A percentile compares a stretch with the other conserved stretches of the same genome.
These are phyloP conservation scores for Trametes cingulata DNA, from an alignment of 768 basidiomycete species.

Conservation along the genomic window DNA sequence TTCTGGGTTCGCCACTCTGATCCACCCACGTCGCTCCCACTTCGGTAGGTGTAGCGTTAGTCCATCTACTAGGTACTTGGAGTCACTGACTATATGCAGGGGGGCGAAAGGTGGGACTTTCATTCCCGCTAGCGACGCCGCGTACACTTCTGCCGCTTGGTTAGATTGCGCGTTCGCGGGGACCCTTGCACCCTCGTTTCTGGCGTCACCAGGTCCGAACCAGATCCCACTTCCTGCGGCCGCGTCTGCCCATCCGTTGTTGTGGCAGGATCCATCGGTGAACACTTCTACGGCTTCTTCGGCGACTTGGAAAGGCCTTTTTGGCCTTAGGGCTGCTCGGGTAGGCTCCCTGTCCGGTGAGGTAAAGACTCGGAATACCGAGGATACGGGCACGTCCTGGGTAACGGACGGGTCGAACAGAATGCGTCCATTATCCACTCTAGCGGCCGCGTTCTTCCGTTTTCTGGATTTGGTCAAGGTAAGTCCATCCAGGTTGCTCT, in stretches of 20 bases:
- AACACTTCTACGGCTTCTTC: not conserved
- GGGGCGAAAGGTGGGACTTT: not conserved
- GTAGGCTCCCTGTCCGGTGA: too few species aligned
- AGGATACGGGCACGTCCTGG: not conserved
- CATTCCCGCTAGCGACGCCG: conserved; percentile 5
- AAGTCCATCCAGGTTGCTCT: not conserved
- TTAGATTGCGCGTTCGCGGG: not conserved
- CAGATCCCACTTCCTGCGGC: not conserved
- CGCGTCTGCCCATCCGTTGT: not conserved
- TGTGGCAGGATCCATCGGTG: not conserved
- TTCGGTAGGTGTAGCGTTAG: conserved; percentile 22
- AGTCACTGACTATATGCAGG: too few species aligned
- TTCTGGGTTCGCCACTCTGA: not conserved
- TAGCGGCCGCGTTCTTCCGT: not conserved
- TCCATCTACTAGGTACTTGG: conserved; percentile 15
- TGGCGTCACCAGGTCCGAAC: not conserved
- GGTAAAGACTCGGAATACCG: not conserved
- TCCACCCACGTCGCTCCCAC: conserved; percentile 14
- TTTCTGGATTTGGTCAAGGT: not conserved
- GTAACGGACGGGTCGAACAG: not conserved
- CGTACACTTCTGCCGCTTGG: conserved; percentile 20
- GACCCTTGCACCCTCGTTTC: not conserved
- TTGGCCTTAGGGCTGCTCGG: not conserved
- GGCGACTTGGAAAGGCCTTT: not conserved
- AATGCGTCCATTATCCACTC: not conserved